phyloP scores from a whole-genome alignment of 164 flowering plant species.

The Stephania japonica region DNA sequence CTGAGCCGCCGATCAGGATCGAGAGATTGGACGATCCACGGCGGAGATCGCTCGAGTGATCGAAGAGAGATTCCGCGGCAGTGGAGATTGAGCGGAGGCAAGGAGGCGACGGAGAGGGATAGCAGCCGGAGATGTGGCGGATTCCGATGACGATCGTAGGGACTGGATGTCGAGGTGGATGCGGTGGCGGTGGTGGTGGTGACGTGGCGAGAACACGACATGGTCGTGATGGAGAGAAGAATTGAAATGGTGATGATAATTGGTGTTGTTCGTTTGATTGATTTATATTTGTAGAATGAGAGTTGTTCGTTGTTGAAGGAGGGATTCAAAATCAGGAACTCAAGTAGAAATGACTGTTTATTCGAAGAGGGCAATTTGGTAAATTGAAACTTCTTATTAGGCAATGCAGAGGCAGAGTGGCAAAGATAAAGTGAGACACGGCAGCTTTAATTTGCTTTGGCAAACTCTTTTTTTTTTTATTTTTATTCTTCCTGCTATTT shows the following conservation, averaged over 20 bases:
- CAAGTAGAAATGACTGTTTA: not conserved
- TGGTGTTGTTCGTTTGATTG: not conserved
- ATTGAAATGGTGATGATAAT: too few relatives aligned
- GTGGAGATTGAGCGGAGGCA: not conserved
- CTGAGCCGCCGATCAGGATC: conserved; percentile 7
- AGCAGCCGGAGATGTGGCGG: not conserved
- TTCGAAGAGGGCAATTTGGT: not conserved
- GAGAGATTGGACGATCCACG: conserved; percentile 17
- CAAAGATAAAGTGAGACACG: too few relatives aligned
- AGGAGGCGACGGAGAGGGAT: not conserved
- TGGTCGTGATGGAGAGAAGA: not conserved
- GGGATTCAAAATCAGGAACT: not conserved
- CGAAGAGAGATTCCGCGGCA: conserved; percentile 13
- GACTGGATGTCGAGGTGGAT: not conserved
- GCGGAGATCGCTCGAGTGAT: conserved; percentile 14
- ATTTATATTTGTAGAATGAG: not conserved
- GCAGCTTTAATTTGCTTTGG: too few relatives aligned
- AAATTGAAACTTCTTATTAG: too few relatives aligned
- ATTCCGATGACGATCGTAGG: conserved; percentile 4
- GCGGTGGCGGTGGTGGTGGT: not conserved
- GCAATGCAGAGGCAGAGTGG: too few relatives aligned
- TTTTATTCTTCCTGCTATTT: too few relatives aligned
- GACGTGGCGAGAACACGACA: conserved; percentile 24
- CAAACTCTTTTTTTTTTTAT: too few relatives aligned
- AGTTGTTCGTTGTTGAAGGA: too few relatives aligned